These are phyloP conservation scores for Hymenoscyphus linearis DNA, from an alignment of 2,329 filamentous ascomycete species.

Conservation along the genomic window DNA sequence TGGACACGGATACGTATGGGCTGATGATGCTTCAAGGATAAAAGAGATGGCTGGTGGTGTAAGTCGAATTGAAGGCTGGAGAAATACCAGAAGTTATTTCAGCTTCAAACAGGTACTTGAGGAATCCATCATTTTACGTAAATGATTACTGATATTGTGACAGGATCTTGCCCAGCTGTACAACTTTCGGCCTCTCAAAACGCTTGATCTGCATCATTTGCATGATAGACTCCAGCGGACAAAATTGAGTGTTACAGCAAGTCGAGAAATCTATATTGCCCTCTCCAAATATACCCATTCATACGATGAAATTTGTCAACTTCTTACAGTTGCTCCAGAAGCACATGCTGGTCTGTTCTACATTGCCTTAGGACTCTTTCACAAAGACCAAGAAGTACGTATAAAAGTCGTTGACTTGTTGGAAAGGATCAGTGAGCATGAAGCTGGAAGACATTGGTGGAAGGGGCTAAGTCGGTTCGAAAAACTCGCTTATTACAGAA, in stretches of 20 bases:
- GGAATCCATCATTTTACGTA: slow-evolving; percentile 9
- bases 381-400: slow-evolving; percentile 77
- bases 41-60: slow-evolving; percentile 89
- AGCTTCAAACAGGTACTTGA: slow-evolving; percentile 75
- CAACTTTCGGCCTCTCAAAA: slow-evolving; percentile 62
- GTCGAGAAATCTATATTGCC: slow-evolving; percentile 79
- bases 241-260: slow-evolving; percentile 69
- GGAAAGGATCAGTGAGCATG: slow-evolving; percentile 76
- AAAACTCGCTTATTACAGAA: slow-evolving; percentile 76
- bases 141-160: slow-evolving; percentile 30
- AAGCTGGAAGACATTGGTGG: slow-evolving; percentile 94
- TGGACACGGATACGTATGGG: slow-evolving; percentile 94
- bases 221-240: slow-evolving; percentile 85
- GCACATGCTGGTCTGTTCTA: slow-evolving; percentile 88
- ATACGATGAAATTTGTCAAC: slow-evolving; percentile 80
- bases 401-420: slow-evolving; percentile 72
- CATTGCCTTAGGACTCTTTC: slow-evolving; percentile 83
- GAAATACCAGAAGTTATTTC: slow-evolving; percentile 91
- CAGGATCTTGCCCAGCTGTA: slow-evolving; percentile 63
- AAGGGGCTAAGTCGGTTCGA: slow-evolving; percentile 78
- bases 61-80: slow-evolving; percentile 92
- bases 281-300: slow-evolving; percentile 69
- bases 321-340: slow-evolving; percentile 78
- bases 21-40: slow-evolving; percentile 72
- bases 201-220: slow-evolving; percentile 85